Evolutionary conservation across 83 land plant genomes (phyloP).

Genomic region (Picea engelmannii): DNA sequence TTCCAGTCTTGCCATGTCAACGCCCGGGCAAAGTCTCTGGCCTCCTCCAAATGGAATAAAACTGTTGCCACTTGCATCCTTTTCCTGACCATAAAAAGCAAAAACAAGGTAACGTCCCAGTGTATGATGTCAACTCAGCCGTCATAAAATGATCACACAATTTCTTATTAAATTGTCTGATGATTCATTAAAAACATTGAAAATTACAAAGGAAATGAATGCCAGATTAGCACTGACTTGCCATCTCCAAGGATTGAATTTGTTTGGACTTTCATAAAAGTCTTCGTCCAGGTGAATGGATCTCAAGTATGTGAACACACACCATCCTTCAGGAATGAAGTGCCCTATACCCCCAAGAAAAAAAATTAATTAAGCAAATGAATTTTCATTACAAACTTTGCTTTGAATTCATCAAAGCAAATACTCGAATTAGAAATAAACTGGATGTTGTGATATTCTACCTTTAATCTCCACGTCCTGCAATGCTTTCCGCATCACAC

Average conservation of each 20-base stretch:
- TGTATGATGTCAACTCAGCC: not conserved
- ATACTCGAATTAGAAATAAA: not conserved
- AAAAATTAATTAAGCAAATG: not conserved
- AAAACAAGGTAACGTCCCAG: not conserved
- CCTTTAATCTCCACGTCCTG: constrained; percentile 54
- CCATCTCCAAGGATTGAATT: constrained; percentile 78
- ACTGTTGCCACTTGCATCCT: constrained; percentile 29
- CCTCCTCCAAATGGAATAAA: constrained; percentile 77
- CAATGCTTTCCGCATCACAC: constrained; percentile 62
- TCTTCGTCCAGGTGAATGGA: constrained; percentile 64
- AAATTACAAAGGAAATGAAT: too few species aligned
- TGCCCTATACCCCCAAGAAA: constrained; percentile 34
- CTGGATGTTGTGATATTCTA: not conserved
- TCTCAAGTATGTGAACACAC: constrained; percentile 53
- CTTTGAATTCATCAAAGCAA: not conserved
- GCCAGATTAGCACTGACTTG: constrained; percentile 31
- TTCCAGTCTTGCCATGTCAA: constrained; percentile 65
- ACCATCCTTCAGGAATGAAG: constrained; percentile 66
- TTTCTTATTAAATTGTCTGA: too few species aligned
- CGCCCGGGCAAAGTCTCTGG: constrained; percentile 65
- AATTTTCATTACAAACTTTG: not conserved
- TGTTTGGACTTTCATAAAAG: constrained; percentile 41
- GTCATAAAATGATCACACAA: too few species aligned
- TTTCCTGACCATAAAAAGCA: constrained; percentile 30
- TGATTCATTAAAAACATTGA: too few species aligned